Evolutionary conservation across 805 yeast species (phyloP).

Genomic region (Suhomyces sp.): DNA sequence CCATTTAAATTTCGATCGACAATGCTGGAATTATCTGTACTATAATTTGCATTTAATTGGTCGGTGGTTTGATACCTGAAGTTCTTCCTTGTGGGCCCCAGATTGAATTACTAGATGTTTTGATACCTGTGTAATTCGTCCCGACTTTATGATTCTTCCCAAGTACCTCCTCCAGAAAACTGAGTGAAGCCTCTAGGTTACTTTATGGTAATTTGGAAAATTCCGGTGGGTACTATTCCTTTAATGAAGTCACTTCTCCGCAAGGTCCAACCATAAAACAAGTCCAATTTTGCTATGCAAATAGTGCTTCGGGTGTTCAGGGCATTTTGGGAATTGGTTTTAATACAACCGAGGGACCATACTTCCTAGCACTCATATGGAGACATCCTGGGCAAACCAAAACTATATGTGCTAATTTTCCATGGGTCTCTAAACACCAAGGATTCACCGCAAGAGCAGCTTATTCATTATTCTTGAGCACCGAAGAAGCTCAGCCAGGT

Average conservation of each 20-base stretch:
- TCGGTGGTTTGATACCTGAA: conserved; percentile 6
- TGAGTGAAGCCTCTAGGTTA: background rate
- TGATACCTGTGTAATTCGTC: background rate
- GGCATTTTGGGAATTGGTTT: conserved; percentile 2
- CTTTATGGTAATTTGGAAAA: background rate
- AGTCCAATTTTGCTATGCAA: background rate
- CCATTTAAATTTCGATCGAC: background rate
- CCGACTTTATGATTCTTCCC: background rate
- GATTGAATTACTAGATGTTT: background rate
- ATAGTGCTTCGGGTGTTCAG: background rate
- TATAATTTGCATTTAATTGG: conserved; percentile 4
- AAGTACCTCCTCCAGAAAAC: background rate
- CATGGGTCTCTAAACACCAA: conserved; percentile 7
- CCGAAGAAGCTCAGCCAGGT: conserved; percentile 7
- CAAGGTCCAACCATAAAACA: conserved; percentile 3
- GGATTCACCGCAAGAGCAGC: conserved; percentile 8
- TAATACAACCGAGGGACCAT: background rate
- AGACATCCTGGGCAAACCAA: background rate
- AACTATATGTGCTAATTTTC: conserved; percentile 8
- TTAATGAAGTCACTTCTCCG: conserved; percentile 6
- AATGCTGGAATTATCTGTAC: background rate
- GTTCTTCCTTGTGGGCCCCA: conserved; percentile 12
- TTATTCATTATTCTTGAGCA: conserved; percentile 16
- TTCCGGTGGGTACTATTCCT: background rate
- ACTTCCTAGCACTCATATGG: too few relatives aligned